Evolutionary conservation across 495 filamentous ascomycete species (phyloP), one percentile per base, ranked within the genome.

Genomic region (Chaetomidium leptoderma): DNA sequence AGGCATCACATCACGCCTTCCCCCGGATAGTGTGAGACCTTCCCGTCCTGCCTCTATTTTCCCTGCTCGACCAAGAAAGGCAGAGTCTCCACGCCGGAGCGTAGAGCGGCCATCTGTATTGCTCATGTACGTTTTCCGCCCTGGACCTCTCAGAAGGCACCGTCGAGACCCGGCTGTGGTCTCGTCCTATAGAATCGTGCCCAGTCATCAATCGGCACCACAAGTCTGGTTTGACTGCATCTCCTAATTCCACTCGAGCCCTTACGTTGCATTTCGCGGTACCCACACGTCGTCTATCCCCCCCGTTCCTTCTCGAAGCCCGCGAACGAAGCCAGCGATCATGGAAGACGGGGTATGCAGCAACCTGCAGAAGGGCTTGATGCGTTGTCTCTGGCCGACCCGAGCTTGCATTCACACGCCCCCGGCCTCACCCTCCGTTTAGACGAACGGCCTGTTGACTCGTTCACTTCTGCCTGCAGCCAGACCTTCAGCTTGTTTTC

Each of bases 121-220:
- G 50, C 59, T 66, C 64, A 62, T 66, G 63, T 68, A 61, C 59
- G 58, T 43, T 55, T 53, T 49, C 46, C 50, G 51, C 43, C 53
- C 45, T 68, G 59, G 66, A 54, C 62, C 66, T 66, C 62, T 68
- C 68, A 68, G 62, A 55, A 48, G 53, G 54, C 62, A 55, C 59
- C 57, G 8, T 60, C 50, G 42, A 60, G 58, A 52, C 44, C 60
- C 63, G 66, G 63, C 58, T 59, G 64, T 63, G 64, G 64, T 57
- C 56, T 40, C 55, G 57, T 61, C 69, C 69, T 72, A 72, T 72
- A 60, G 57, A 61, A 69, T 67, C 61, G 60, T 72, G 70, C 67
- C 70, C 68, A 65, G 68, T 72, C 70, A 72, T 72, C 70, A 69
- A 63, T 62, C 57, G 65, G 63, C 66, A 60, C 57, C 66, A 52